These are phyloP conservation scores for Mycena filopes DNA, from an alignment of 768 basidiomycete species.

Conservation along the genomic window DNA sequence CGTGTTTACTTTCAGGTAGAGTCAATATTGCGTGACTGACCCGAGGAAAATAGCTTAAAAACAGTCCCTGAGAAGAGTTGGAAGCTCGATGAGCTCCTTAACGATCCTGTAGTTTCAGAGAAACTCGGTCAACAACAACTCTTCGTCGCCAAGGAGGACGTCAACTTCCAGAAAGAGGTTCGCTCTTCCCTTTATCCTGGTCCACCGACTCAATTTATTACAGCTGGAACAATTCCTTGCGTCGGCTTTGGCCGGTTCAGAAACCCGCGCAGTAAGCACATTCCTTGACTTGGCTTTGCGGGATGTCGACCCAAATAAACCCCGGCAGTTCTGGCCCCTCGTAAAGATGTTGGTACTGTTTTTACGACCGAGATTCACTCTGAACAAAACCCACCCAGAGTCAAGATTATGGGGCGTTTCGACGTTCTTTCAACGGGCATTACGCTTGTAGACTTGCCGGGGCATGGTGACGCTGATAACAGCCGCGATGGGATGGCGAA, in stretches of 20 bases:
- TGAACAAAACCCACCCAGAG: conserved; percentile 10
- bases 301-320: neutral
- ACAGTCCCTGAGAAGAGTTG: neutral
- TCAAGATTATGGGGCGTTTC: conserved; percentile 25
- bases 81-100: conserved; percentile 15
- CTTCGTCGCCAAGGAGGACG: neutral
- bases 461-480: conserved; percentile 27
- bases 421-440: conserved; percentile 31
- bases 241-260: conserved; percentile 10
- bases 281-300: neutral
- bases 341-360: conserved; percentile 21
- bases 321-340: conserved; percentile 30
- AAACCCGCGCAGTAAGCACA: conserved; percentile 18
- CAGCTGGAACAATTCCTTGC: conserved; percentile 32
- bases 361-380: neutral
- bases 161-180: conserved; percentile 28
- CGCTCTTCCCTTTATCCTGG: neutral
- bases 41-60: conserved; percentile 1
- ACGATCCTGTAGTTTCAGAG: neutral
- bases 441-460: conserved; percentile 30
- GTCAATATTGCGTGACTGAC: neutral
- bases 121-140: neutral
- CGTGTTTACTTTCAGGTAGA: neutral
- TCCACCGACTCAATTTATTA: neutral
- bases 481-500: conserved; percentile 24